These are phyloP conservation scores for Marchantia polymorpha DNA, from an alignment of 225 moss, liverwort and hornwort genomes.

Conservation along the genomic window DNA sequence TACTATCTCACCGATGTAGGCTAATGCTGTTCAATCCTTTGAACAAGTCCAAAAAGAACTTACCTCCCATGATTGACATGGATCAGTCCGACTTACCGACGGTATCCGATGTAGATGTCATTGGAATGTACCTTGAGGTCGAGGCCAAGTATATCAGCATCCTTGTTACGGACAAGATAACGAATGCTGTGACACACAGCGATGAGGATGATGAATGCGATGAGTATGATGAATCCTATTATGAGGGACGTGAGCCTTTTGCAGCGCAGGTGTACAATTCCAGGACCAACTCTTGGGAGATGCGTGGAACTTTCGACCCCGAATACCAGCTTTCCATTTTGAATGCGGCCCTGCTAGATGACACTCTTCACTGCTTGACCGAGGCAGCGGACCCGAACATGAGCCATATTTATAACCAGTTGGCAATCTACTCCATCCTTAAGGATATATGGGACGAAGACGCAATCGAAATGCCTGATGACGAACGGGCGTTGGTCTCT, in stretches of 20 bases:
- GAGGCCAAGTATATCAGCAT: constrained; percentile 20
- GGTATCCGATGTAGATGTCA: constrained; percentile 23
- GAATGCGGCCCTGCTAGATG: constrained; percentile 26
- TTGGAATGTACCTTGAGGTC: constrained; percentile 35
- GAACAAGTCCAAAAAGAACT: constrained; percentile 19
- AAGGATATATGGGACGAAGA: constrained; percentile 23
- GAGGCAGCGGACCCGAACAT: constrained; percentile 2
- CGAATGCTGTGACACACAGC: constrained; percentile 9
- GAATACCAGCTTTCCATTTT: constrained; percentile 27
- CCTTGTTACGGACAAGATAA: constrained; percentile 32
- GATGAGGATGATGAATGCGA: constrained; percentile 15
- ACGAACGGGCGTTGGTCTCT: constrained; percentile 19
- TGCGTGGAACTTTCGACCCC: constrained; percentile 26
- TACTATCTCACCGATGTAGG: constrained; percentile 16
- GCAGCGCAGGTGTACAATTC: constrained; percentile 35
- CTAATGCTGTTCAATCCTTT: constrained; percentile 41
- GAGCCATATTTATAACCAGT: constrained; percentile 16
- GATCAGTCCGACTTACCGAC: constrained; percentile 21
- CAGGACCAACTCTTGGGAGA: constrained; percentile 22
- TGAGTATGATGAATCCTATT: constrained; percentile 18
- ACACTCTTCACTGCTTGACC: constrained; percentile 31
- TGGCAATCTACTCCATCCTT: constrained; percentile 23
- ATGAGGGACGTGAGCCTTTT: constrained; percentile 19
- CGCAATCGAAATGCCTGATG: constrained; percentile 23
- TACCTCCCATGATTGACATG: constrained; percentile 45